These are phyloP conservation scores for Spencermartinsiella europaea DNA, from an alignment of 805 yeast species.

Conservation along the genomic window DNA sequence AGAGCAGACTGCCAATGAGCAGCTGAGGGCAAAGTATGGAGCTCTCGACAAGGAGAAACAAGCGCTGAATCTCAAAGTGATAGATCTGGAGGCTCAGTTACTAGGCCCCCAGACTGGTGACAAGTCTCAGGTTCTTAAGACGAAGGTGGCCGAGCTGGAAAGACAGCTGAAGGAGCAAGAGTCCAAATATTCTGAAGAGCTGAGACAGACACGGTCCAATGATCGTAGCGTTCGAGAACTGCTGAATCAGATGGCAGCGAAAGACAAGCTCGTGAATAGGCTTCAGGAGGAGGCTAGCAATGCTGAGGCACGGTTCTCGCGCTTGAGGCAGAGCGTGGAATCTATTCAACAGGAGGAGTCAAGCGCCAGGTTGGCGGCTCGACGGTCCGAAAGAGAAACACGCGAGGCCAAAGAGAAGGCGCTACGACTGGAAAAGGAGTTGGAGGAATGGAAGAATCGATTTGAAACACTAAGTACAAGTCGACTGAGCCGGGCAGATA, in stretches of 20 bases:
- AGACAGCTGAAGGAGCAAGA: constrained; percentile 20
- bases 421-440: constrained; percentile 47
- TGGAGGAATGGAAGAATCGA: constrained; percentile 35
- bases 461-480: constrained; percentile 13
- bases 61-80: constrained; percentile 21
- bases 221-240: constrained; percentile 27
- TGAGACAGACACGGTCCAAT: constrained; percentile 17
- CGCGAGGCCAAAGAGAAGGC: constrained; percentile 45
- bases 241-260: constrained; percentile 23
- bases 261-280: constrained; percentile 26
- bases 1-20: constrained; percentile 23
- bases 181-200: constrained; percentile 16
- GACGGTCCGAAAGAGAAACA: constrained; percentile 48
- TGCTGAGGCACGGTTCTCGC: constrained; percentile 43
- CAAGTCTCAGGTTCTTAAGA: constrained; percentile 15
- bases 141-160: constrained; percentile 22
- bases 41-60: constrained; percentile 32
- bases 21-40: constrained; percentile 27
- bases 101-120: constrained; percentile 15
- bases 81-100: constrained; percentile 23
- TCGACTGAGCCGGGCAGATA: background rate
- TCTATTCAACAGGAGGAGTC: constrained; percentile 35
- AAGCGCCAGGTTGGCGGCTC: constrained; percentile 33
- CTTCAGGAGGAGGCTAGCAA: constrained; percentile 49
- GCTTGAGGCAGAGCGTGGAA: constrained; percentile 35